These are phyloP conservation scores for Durio zibethinus DNA, from an alignment of 345 rosid genomes.

Conservation along the genomic window DNA sequence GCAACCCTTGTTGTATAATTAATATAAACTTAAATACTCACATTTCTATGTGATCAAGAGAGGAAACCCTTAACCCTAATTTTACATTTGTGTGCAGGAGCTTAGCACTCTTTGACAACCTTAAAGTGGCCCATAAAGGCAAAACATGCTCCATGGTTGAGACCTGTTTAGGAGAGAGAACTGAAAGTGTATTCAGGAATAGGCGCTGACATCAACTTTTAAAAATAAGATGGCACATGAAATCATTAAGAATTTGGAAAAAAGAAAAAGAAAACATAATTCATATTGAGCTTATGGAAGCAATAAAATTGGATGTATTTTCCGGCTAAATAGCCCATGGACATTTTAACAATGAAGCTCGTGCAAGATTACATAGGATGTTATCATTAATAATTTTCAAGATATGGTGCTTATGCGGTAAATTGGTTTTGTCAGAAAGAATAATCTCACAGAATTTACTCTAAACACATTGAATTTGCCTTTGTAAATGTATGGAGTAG, in stretches of 20 bases:
- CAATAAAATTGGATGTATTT: background rate
- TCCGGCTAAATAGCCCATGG: background rate
- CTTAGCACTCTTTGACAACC: constrained; percentile 36
- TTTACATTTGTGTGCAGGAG: constrained; percentile 39
- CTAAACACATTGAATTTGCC: background rate
- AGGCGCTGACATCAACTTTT: constrained; percentile 21
- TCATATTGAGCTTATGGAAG: constrained; percentile 3
- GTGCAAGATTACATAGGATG: background rate
- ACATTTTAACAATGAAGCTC: background rate
- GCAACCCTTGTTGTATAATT: background rate
- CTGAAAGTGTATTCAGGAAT: constrained; percentile 48
- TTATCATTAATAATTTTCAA: background rate
- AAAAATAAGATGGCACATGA: background rate
- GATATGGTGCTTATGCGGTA: background rate
- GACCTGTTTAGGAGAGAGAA: constrained; percentile 74
- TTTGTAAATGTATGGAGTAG: background rate
- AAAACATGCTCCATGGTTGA: constrained; percentile 45
- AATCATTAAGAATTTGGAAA: background rate
- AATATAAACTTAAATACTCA: constrained; percentile 32
- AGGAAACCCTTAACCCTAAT: constrained; percentile 71
- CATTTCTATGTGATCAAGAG: constrained; percentile 59
- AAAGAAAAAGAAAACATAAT: background rate
- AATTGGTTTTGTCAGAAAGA: background rate
- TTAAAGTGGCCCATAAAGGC: constrained; percentile 50
- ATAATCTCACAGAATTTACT: background rate